phyloP scores from a whole-genome alignment of 1,139 yeast species.

The Diutina mesorugosa region DNA sequence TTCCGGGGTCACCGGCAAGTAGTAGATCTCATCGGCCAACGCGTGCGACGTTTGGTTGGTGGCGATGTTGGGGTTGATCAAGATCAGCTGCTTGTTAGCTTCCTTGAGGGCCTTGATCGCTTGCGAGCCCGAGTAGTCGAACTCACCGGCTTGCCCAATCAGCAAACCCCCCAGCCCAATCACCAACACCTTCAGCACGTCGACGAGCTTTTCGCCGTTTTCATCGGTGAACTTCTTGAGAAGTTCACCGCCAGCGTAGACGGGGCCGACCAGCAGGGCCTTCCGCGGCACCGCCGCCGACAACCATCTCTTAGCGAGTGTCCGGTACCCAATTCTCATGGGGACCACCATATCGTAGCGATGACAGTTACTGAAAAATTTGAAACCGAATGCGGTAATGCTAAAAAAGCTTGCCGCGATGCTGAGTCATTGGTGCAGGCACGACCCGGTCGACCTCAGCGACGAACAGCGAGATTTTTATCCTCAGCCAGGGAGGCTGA shows the following conservation, averaged over 20 bases:
- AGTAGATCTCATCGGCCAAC: conserved; percentile 89
- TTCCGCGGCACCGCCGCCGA: background rate
- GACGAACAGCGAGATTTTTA: no score
- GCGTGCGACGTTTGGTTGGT: conserved; percentile 96
- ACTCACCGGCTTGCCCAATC: conserved; percentile 99
- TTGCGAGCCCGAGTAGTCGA: conserved; percentile 95
- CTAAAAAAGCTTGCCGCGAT: conserved; percentile 12
- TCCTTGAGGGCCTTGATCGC: conserved; percentile 93
- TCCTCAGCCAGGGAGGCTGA: no score
- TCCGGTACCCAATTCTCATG: conserved; percentile 3
- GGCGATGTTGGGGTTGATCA: conserved; percentile 94
- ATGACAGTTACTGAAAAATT: conserved; percentile 3
- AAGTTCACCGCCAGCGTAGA: conserved; percentile 47
- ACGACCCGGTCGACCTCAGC: background rate
- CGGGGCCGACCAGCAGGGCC: conserved; percentile 4
- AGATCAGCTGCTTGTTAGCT: conserved; percentile 71
- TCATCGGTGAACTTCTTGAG: conserved; percentile 32
- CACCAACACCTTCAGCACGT: conserved; percentile 78
- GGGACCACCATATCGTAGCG: conserved; percentile 4
- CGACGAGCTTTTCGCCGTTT: conserved; percentile 45
- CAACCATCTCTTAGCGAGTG: conserved; percentile 4
- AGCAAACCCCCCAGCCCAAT: conserved; percentile 97
- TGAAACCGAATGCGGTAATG: conserved; percentile 10
- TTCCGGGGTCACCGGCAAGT: conserved; percentile 93
- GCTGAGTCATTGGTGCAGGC: background rate